phyloP scores from a whole-genome alignment of 2,329 filamentous ascomycete genomes.

The Fusarium sp. region DNA sequence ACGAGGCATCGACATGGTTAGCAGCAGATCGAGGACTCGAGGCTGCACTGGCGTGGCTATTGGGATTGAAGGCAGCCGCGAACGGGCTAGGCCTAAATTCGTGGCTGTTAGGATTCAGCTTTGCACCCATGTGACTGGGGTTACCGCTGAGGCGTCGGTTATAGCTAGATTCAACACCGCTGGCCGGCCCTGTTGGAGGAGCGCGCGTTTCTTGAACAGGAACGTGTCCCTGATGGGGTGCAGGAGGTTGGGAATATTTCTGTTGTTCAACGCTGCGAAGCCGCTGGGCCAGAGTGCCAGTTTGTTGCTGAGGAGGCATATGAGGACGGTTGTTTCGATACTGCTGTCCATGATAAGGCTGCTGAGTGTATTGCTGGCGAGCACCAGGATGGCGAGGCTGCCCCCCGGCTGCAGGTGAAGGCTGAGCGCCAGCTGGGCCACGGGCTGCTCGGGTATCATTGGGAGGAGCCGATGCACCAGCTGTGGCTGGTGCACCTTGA shows the following conservation, averaged over 20 bases:
- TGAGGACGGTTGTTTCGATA: conserved; percentile 64
- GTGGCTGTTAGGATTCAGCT: conserved; percentile 74
- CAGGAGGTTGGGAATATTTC: conserved; percentile 59
- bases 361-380: conserved; percentile 63
- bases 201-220: conserved; percentile 74
- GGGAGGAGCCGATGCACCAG: conserved; percentile 29
- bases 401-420: conserved; percentile 44
- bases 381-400: conserved; percentile 60
- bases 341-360: conserved; percentile 60
- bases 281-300: conserved; percentile 63
- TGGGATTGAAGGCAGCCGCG: conserved; percentile 84
- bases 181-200: conserved; percentile 80
- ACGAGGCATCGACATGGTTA: conserved; percentile 59
- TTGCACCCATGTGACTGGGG: conserved; percentile 65
- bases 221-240: conserved; percentile 61
- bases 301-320: conserved; percentile 55
- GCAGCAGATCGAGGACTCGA: conserved; percentile 78
- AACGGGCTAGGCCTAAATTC: conserved; percentile 91
- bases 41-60: conserved; percentile 70
- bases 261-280: conserved; percentile 66
- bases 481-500: conserved; percentile 36
- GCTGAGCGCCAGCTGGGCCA: conserved; percentile 52
- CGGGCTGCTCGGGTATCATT: conserved; percentile 51
- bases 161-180: conserved; percentile 65
- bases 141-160: conserved; percentile 65